Percentiles rank a stretch among this genome's conserved stretches.
Conservation (phyloP, 2,329 filamentous ascomycete species). For the Lecanicillium sp. region DNA sequence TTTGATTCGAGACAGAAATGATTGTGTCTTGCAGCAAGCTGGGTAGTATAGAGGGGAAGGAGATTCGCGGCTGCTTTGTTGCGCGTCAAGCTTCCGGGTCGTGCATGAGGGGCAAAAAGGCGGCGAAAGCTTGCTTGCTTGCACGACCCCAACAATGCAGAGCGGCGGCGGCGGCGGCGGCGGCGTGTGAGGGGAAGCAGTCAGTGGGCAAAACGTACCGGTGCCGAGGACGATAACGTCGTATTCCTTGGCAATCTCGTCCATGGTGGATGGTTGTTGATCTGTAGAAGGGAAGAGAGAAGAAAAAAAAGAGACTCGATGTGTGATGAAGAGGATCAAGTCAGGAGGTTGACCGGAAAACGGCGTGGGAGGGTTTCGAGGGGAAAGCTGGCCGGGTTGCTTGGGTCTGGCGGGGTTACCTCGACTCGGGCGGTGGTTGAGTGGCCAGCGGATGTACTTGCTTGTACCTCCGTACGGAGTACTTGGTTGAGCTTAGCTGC, state of each 20-base stretch:
- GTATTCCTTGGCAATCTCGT: conserved; percentile 97
- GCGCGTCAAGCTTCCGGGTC: neutral
- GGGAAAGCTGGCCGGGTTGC: neutral
- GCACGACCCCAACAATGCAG: conserved; percentile 11
- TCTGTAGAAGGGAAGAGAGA: conserved; percentile 11
- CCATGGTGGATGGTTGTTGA: conserved; percentile 55
- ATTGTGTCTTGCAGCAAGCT: neutral
- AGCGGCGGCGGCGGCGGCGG: conserved; percentile 17
- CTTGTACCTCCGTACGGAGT: too few species aligned
- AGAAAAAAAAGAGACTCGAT: neutral
- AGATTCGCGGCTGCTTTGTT: neutral
- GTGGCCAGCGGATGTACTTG: too few species aligned
- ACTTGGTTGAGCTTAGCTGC: too few species aligned
- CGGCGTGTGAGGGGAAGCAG: conserved; percentile 15
- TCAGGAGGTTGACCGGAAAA: neutral
- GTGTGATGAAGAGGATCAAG: conserved; percentile 2
- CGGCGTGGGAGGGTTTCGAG: conserved; percentile 4
- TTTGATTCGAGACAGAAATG: neutral
- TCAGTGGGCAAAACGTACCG: conserved; percentile 54
- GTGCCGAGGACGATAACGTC: conserved; percentile 98
- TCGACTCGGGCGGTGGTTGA: neutral
- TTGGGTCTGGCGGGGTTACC: conserved; percentile 8
- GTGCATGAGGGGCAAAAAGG: conserved; percentile 10
- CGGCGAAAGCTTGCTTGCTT: conserved; percentile 8
- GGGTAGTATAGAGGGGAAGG: neutral